Base-by-base conservation (phyloP, 176 grass and related monocot species). In the Eragrostis nindensis region DNA sequence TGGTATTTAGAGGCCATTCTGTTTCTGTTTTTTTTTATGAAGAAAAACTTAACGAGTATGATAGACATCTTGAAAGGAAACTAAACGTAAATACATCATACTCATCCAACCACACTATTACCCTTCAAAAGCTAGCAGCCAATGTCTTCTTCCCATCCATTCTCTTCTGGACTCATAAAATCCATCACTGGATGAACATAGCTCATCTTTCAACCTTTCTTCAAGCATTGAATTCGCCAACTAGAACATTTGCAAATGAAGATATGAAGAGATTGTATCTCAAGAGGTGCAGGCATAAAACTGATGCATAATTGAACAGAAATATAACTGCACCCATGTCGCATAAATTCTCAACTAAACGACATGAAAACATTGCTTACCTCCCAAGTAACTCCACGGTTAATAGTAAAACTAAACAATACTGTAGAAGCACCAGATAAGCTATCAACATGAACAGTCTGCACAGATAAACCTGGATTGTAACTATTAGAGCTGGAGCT, bases 151-250 rank as follows among this genome's bases (percentile, higher is more conserved):
- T 7, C 95, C 95, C 95, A 92, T 86, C 92, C 95, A 98, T 83
- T 98, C 95, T 81, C 93, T 92, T 82, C 66, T 91, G 62, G 92
- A 98, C 79, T 98, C 95, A 7, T 98, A 98, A 74, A 98, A 98
- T 77, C 95, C 95, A 76, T 89, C 86, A 80, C 50, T 89, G 71
- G 67, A 84, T 74, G 78, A 91, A 70, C 74, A 62, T 68, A 77
- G 17, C 66, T 86, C 83, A 80, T 92, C 89, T 74, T 83, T 93
- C 60, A 89, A 76, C 84, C 86, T 89, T 57, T 90, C 87, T 79
- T 98, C 88, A 62, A 95, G 84, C 46, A 91, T 86, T 76, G 43
- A 49, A 69, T 95, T 90, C 32, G 92, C 92, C 50, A 76, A 90
- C 95, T 91, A 77, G 55, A 62, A 62, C 19, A 87, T 81, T 61